Evolutionary conservation across 345 rosid genomes (phyloP).

Genomic region (Linum tenue): DNA sequence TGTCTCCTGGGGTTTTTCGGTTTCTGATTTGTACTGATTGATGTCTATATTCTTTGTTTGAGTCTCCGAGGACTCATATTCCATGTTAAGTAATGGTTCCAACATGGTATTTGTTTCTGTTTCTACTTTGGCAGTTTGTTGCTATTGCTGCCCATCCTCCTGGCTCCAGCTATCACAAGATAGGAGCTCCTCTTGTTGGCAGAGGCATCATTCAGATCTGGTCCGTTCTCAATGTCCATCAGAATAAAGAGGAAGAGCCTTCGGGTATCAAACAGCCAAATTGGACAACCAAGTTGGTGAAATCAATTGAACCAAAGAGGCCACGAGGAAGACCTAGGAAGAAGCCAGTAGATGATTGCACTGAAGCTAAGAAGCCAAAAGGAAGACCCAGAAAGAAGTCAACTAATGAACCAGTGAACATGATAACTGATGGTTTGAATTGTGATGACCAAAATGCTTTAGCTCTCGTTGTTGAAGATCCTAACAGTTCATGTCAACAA

Average conservation of each 20-base stretch:
- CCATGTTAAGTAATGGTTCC: not conserved
- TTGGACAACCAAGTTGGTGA: conserved; percentile 10
- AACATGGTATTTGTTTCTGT: not conserved
- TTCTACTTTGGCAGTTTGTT: conserved; percentile 45
- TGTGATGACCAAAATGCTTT: conserved; percentile 25
- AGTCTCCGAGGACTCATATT: not conserved
- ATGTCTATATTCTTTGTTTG: not conserved
- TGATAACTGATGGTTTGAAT: conserved; percentile 18
- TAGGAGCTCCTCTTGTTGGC: conserved; percentile 60
- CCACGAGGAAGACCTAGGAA: conserved; percentile 10
- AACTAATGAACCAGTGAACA: conserved; percentile 17
- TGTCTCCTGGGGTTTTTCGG: not conserved
- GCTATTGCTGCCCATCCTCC: conserved; percentile 92
- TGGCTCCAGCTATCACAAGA: conserved; percentile 63
- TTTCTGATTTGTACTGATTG: not conserved
- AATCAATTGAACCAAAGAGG: conserved; percentile 16
- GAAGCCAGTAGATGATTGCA: conserved; percentile 6
- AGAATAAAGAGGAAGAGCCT: conserved; percentile 21
- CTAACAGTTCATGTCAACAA: conserved; percentile 13
- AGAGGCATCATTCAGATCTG: conserved; percentile 86
- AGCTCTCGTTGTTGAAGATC: conserved; percentile 39
- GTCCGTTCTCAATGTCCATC: conserved; percentile 46
- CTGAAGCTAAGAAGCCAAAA: conserved; percentile 33
- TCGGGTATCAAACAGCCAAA: conserved; percentile 20
- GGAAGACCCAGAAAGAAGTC: conserved; percentile 50